Percentiles rank a stretch among this genome's conserved stretches.
These are phyloP conservation scores for Acanthamoeba rhysodes DNA, from an alignment of 208 protist species.

Conservation along the genomic window DNA sequence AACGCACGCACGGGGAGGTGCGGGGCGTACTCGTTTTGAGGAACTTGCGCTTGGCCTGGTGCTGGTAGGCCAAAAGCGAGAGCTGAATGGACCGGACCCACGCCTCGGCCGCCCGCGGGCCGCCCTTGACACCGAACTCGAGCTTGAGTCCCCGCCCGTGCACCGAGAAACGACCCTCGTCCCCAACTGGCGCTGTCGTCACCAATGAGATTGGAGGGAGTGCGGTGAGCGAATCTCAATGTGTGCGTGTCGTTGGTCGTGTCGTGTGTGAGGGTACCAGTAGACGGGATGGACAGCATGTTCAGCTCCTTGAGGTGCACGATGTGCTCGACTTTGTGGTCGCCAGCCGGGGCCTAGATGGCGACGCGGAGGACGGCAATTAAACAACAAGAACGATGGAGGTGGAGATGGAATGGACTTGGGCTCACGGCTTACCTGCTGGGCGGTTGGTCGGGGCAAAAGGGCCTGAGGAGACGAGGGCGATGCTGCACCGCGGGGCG, in stretches of 20 bases:
- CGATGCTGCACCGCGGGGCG: too few species aligned
- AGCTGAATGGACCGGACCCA: constrained; percentile 23
- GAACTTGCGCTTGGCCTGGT: constrained; percentile 38
- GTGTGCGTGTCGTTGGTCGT: too few species aligned
- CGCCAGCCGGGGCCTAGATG: neutral
- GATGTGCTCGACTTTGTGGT: constrained; percentile 18
- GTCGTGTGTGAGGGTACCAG: neutral
- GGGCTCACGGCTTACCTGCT: too few species aligned
- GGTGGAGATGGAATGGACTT: neutral
- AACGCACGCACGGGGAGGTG: too few species aligned
- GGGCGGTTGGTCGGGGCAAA: neutral
- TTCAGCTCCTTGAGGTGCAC: constrained; percentile 10
- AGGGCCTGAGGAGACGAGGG: neutral
- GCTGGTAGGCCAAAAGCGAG: neutral
- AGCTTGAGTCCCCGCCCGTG: constrained; percentile 26
- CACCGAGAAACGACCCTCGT: constrained; percentile 11
- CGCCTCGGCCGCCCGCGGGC: neutral
- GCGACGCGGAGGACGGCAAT: neutral
- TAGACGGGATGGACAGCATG: constrained; percentile 7
- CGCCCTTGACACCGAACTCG: constrained; percentile 22
- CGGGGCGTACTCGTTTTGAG: neutral
- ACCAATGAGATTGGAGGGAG: too few species aligned
- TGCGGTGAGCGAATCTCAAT: too few species aligned
- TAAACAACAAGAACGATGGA: neutral
- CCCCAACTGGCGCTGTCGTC: neutral